Base-by-base conservation (phyloP, 2,329 filamentous ascomycete species). In the Neonectria sp. region DNA sequence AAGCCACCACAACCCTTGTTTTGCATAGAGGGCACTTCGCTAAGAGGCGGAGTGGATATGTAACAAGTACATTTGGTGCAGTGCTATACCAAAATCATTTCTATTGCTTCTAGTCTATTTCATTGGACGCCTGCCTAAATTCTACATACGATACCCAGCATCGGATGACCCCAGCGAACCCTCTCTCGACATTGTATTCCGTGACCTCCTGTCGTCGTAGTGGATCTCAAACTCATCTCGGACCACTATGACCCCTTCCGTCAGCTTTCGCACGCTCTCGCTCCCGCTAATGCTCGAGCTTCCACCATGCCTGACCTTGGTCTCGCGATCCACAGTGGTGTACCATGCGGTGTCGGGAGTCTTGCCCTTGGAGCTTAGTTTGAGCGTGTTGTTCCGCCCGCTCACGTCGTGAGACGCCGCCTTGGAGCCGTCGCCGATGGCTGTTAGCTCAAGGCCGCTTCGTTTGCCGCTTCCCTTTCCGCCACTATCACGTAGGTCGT, bases 161-260 rank as follows among this genome's bases (percentile, higher is more conserved):
- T 75, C 73, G 0, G 63, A 68, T 0, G 73, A 75, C 8, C 60
- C 72, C n/a, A 63, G 66, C 0, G 73, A 75, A 12, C 72, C 71
- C 2, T 68, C 63, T 0, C 68, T 55, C 6, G 67, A 69, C 9
- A 25, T 29, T 11, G 40, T 45, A 9, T 45, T 45, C 40, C 40
- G 24, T 5, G 40, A 45, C 21, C 72, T 61, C 31, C 66, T 63
- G 0, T 72, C 73, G 11, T 75, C 71, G 49, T 75, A 75, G 40
- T 68, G 71, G 48, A 72, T 57, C n/a, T 75, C 73, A 15, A 75
- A 75, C 21, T 75, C 73, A 1, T 67, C 67, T 12, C 68, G 69
- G 1, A 75, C 73, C 51, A 75, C 56, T 12, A 68, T 68, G 0
- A 75, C 73, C 0, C 73, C 73, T 17, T 75, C 73, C 0, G 73